phyloP scores from a whole-genome alignment of 352 stramenopile genomes.

The Pythium dissotocum region DNA sequence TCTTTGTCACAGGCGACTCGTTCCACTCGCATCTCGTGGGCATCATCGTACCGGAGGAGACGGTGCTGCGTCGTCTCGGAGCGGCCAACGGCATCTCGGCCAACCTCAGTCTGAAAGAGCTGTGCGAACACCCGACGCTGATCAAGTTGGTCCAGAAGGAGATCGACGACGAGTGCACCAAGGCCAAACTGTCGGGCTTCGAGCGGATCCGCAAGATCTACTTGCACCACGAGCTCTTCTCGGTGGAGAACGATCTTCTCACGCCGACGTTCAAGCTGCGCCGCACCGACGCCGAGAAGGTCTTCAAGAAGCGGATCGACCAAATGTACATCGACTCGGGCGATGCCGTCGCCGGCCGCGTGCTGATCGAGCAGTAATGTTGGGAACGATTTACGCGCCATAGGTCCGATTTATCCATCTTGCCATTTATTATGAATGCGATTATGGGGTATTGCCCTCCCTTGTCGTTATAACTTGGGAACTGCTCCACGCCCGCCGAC shows the following conservation, averaged over 20 bases:
- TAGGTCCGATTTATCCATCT: conserved; percentile 5
- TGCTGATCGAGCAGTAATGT: not conserved
- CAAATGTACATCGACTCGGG: conserved; percentile 65
- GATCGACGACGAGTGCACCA: conserved; percentile 51
- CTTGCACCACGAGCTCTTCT: conserved; percentile 90
- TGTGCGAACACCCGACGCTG: conserved; percentile 54
- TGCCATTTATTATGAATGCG: conserved; percentile 9
- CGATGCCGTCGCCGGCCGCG: conserved; percentile 46
- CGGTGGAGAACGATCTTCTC: conserved; percentile 92
- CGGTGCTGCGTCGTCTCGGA: conserved; percentile 36
- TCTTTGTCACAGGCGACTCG: conserved; percentile 96
- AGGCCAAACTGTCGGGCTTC: conserved; percentile 88
- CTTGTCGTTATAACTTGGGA: not conserved
- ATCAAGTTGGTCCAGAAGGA: conserved; percentile 47
- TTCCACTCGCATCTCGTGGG: conserved; percentile 94
- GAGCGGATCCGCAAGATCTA: conserved; percentile 92
- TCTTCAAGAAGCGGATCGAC: conserved; percentile 69
- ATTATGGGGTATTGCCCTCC: not conserved
- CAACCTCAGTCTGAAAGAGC: conserved; percentile 33
- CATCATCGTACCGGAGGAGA: conserved; percentile 89
- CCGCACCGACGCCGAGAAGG: conserved; percentile 59
- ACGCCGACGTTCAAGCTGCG: conserved; percentile 98
- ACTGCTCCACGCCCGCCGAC: too few species aligned
- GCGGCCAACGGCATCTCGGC: conserved; percentile 38
- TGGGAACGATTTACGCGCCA: not conserved